Percentiles rank a stretch among this genome's conserved stretches.
These are phyloP conservation scores for Podospora anserina DNA, from an alignment of 495 filamentous ascomycete species.

Conservation along the genomic window DNA sequence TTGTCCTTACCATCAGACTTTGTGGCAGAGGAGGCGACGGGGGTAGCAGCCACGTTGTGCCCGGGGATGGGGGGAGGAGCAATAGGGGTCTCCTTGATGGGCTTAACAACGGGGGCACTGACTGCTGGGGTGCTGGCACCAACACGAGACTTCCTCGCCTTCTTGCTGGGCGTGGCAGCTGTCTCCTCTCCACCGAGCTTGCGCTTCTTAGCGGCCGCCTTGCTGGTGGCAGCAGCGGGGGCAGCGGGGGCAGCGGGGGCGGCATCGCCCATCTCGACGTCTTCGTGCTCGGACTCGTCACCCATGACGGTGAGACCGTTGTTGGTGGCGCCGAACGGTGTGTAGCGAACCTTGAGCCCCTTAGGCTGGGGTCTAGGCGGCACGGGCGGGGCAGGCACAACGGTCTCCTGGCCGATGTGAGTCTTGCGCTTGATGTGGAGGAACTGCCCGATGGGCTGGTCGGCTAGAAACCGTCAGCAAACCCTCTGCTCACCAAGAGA, in stretches of 20 bases:
- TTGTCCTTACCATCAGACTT: conserved; percentile 6
- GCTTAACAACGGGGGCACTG: conserved; percentile 6
- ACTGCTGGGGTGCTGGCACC: conserved; percentile 10
- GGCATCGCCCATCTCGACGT: conserved; percentile 34
- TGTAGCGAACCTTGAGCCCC: conserved; percentile 43
- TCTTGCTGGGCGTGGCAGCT: conserved; percentile 23
- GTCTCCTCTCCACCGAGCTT: conserved; percentile 32
- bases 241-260: conserved; percentile 9
- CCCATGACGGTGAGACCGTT: conserved; percentile 18
- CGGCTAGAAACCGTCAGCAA: conserved; percentile 29
- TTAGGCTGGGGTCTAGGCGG: conserved; percentile 44
- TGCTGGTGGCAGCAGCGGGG: conserved; percentile 8
- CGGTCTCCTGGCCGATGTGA: conserved; percentile 34
- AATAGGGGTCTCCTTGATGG: conserved; percentile 30
- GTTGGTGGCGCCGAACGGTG: conserved; percentile 41
- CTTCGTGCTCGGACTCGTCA: conserved; percentile 28
- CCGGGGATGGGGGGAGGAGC: conserved; percentile 25
- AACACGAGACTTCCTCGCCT: conserved; percentile 32
- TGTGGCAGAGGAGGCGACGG: conserved; percentile 9
- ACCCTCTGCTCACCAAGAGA: not conserved
- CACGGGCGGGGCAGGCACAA: conserved; percentile 24
- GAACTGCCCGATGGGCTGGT: conserved; percentile 39
- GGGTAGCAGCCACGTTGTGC: conserved; percentile 5
- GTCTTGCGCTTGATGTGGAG: conserved; percentile 45
- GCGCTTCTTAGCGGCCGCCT: conserved; percentile 43